These are phyloP conservation scores for Lanzia echinophila DNA, from an alignment of 2,329 filamentous ascomycete genomes.

Conservation along the genomic window DNA sequence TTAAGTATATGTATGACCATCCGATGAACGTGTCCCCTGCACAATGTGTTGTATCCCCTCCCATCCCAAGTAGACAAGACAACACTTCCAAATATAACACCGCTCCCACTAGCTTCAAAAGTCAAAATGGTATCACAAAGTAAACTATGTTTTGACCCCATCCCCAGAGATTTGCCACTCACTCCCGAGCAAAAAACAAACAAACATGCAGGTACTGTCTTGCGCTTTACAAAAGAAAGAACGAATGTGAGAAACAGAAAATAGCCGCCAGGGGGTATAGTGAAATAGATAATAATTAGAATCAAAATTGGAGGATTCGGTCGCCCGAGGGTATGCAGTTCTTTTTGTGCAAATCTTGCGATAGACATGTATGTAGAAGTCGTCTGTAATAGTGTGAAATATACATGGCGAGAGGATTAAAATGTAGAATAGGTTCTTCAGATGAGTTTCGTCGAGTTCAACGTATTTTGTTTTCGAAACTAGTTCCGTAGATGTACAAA, in stretches of 20 bases:
- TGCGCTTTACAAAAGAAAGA: conserved; percentile 7
- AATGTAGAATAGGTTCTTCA: background rate
- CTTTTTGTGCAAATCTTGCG: conserved; percentile 11
- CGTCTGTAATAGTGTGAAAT: conserved; percentile 24
- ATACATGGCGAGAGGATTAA: conserved; percentile 15
- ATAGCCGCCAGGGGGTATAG: conserved; percentile 8
- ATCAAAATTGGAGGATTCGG: conserved; percentile 6
- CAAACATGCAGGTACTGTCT: background rate
- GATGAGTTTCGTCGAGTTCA: background rate
- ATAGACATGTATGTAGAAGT: conserved; percentile 25
- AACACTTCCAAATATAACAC: conserved; percentile 4
- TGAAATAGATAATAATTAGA: conserved; percentile 3
- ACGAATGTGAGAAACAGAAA: conserved; percentile 8
- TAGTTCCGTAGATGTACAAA: background rate
- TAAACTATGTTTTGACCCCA: conserved; percentile 3
- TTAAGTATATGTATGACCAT: background rate
- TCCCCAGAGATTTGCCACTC: conserved; percentile 1
- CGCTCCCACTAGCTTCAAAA: background rate
- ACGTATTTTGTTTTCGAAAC: background rate
- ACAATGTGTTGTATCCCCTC: background rate
- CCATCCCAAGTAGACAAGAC: background rate
- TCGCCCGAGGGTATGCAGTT: conserved; percentile 10
- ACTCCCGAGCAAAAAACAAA: background rate
- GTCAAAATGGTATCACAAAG: conserved; percentile 8
- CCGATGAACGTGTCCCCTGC: background rate